These are phyloP conservation scores for Simplicillium aogashimaense DNA, from an alignment of 2,329 filamentous ascomycete species.

Conservation along the genomic window DNA sequence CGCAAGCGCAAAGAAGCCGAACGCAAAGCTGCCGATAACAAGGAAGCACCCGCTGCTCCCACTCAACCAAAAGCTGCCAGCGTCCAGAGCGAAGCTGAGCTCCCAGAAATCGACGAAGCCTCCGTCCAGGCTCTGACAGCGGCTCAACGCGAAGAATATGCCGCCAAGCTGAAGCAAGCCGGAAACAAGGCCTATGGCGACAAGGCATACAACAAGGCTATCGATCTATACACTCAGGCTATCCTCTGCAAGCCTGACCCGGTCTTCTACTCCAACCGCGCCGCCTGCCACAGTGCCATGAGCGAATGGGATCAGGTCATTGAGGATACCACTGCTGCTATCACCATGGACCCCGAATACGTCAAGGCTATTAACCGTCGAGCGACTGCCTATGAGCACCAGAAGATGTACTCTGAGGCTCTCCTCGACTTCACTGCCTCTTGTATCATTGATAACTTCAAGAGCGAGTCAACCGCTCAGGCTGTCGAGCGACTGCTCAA, in stretches of 20 bases:
- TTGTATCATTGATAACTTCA: slow-evolving; percentile 97
- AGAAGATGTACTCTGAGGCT: slow-evolving; percentile 83
- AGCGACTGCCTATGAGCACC: slow-evolving; percentile 92
- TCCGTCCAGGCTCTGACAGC: slow-evolving; percentile 39
- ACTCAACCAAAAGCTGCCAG: slow-evolving; percentile 33
- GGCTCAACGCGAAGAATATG: slow-evolving; percentile 75
- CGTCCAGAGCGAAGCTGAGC: slow-evolving; percentile 52
- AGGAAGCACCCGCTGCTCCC: slow-evolving; percentile 21
- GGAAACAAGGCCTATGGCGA: slow-evolving; percentile 94
- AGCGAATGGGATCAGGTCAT: slow-evolving; percentile 93
- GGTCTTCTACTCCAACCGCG: slow-evolving; percentile 97
- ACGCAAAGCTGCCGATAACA: slow-evolving; percentile 41
- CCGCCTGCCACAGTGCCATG: slow-evolving; percentile 92
- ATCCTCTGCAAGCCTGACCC: slow-evolving; percentile 96
- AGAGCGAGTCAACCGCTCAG: slow-evolving; percentile 79
- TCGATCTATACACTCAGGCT: slow-evolving; percentile 89
- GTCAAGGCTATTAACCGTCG: slow-evolving; percentile 96
- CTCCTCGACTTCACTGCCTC: slow-evolving; percentile 96
- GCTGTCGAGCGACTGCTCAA: slow-evolving; percentile 89
- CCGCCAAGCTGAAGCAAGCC: slow-evolving; percentile 83
- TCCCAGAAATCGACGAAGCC: slow-evolving; percentile 57
- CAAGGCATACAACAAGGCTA: slow-evolving; percentile 89
- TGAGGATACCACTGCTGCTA: slow-evolving; percentile 89
- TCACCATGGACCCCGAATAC: slow-evolving; percentile 89
- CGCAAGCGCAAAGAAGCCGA: slow-evolving; percentile 77